Base-by-base conservation (phyloP, 1,284 basidiomycete species). In the Anthracocystis walkeri region DNA sequence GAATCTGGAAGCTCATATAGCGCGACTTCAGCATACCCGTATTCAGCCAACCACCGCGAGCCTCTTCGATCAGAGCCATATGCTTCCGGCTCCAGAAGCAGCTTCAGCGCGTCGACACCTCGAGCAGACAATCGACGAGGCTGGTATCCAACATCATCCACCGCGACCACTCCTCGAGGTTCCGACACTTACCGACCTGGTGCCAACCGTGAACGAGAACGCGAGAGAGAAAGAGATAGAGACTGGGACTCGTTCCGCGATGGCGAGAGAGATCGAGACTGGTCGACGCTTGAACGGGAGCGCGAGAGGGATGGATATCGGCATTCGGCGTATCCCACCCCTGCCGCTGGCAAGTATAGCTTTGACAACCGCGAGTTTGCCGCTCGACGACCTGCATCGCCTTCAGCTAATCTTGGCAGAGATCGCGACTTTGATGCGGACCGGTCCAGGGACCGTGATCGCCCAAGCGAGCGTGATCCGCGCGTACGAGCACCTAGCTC, bases 191-290 rank as follows among this genome's bases (percentile, higher is more conserved):
- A 76, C 31, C 60, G 73, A 1, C 73, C 73, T 27, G 73, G 68
- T 27, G 63, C 67, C 29, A 59, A 40, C 35, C 64, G 70, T 5
- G 70, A 68, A 2, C 62, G 73, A 14, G 73, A 70, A 48, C 67
- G 73, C 2, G 74, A 69, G 25, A 50, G 73, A 29, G 73, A 75
- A 2, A 38, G 68, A 40, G 74, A 76, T 21, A 29, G 68, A 29
- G 74, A 76, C 20, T 69, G 72, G 72, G 72, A 70, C 12, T 59
- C 59, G 18, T 62, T 58, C 42, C 62, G 74, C 1, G 77, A 77
- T 12, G 48, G 63, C 33, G 75, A 77, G 29, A 50, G 77, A 23
- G 75, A 79, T 6, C 40, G 75, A 27, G 75, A 77, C 11, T 60
- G 78, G 58, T 25, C 58, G 8, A 52, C 44, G 2, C 18, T 70